Percentiles rank a stretch among this genome's conserved stretches.
These are phyloP conservation scores for Kurtzmaniella fragi DNA, from an alignment of 805 yeast genomes.

Conservation along the genomic window DNA sequence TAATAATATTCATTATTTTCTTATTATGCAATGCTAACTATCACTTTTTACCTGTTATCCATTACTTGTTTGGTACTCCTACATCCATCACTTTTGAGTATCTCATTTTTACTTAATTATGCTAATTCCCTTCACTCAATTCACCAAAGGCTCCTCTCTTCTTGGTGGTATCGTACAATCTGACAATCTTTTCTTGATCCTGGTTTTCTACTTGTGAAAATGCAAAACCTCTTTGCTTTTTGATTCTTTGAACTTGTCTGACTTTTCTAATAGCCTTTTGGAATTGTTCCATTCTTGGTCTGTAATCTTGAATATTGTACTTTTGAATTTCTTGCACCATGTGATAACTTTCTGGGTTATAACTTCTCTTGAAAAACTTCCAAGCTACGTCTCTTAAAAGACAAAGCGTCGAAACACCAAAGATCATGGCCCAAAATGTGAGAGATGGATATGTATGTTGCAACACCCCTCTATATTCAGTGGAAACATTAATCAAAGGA, in stretches of 20 bases:
- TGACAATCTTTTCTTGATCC: conserved; percentile 84
- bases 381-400: conserved; percentile 83
- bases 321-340: conserved; percentile 96
- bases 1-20: no score
- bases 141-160: conserved; percentile 70
- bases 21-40: no score
- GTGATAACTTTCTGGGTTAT: conserved; percentile 88
- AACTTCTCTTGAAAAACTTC: conserved; percentile 92
- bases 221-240: conserved; percentile 97
- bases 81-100: no score
- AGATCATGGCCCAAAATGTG: conserved; percentile 76
- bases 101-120: no score
- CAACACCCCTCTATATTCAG: conserved; percentile 78
- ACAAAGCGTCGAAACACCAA: conserved; percentile 75
- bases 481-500: conserved; percentile 76
- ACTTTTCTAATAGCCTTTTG: conserved; percentile 96
- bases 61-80: no score
- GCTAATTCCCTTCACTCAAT: conserved; percentile 21
- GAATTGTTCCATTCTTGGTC: conserved; percentile 96
- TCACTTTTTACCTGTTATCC: no score
- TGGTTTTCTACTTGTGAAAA: conserved; percentile 89
- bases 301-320: conserved; percentile 84
- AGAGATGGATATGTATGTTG: conserved; percentile 70
- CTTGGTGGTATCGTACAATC: conserved; percentile 94
- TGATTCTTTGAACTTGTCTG: conserved; percentile 96